Base-by-base conservation (phyloP, 2,329 filamentous ascomycete species). In the Dendrostoma leiphaemia region DNA sequence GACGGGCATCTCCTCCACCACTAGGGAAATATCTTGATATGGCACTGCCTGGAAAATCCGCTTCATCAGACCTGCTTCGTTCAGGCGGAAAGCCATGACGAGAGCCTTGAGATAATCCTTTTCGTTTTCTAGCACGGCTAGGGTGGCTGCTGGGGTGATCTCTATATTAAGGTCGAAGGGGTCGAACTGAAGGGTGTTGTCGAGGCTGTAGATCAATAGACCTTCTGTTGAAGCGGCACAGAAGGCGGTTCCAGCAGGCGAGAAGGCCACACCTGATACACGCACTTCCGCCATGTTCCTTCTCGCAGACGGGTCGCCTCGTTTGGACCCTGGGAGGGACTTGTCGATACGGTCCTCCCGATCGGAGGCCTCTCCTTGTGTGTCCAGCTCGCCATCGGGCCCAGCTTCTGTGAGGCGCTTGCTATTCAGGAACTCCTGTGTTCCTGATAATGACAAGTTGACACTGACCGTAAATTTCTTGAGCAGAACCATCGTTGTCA, bases 391-490 rank as follows among this genome's bases (percentile, higher is more conserved):
- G 7, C 81, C 92, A 51, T 81, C 74, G 1, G 94, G 89, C 1
- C 94, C 94, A 13, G 90, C 93, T 73, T 97, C 94, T 10, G 92
- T 97, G 64, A 99, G 81, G 19, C 90, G 79, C 64, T 88, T 90
- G 75, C 91, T 96, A 79, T 96, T 97, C 61, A 99, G 81, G 71
- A 96, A 96, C 69, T 99, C 94, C 67, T 97, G 93, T 1, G 94
- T 99, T 44, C 94, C 94, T 19, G 96, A 92, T 3, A 99, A 77
- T 2, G 92, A 96, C n/a, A 97, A 78, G 70, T 99, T 99, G 65
- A 96, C 84, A 63, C 90, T 96, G 64, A 97, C 92, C 2, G 93
- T 97, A 67, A 89, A 99, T 68, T 97, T 97, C 70, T 95, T 96
- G 53, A 97, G 77, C 10, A 99, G 76, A 1, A 94, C 91, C 69